A percentile compares a stretch with the other conserved stretches of the same genome.
These are phyloP conservation scores for Ceratonia siliqua DNA, from an alignment of 306 rosid species.

Conservation along the genomic window DNA sequence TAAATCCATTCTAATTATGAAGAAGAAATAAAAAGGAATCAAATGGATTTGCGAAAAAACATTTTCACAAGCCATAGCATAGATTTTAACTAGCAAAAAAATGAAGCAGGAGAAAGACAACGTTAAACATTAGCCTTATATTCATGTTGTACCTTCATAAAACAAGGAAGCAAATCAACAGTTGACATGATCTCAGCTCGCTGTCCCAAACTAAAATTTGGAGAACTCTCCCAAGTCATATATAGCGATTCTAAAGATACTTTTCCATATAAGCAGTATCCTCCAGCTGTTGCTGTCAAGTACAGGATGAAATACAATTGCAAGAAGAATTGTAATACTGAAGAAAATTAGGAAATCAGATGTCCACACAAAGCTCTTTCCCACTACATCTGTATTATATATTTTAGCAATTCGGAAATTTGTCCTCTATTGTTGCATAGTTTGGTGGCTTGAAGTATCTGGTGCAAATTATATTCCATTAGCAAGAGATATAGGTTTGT, in stretches of 20 bases:
- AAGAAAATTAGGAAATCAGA: background rate
- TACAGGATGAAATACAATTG: conserved; percentile 33
- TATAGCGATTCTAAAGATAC: conserved; percentile 64
- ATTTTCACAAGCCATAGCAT: conserved; percentile 9
- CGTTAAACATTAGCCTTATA: conserved; percentile 13
- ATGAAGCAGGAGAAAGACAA: conserved; percentile 23
- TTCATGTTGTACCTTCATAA: conserved; percentile 58
- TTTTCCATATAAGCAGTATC: conserved; percentile 65
- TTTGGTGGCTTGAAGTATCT: background rate
- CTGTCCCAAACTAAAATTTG: conserved; percentile 60
- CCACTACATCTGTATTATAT: background rate
- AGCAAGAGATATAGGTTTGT: background rate
- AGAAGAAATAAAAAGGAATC: background rate
- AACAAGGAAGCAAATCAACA: conserved; percentile 64
- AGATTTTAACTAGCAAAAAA: conserved; percentile 23
- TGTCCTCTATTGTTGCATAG: background rate
- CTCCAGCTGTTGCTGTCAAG: conserved; percentile 58
- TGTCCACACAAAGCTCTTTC: background rate
- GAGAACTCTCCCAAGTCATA: conserved; percentile 55
- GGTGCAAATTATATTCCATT: background rate
- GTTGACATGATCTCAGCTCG: conserved; percentile 59
- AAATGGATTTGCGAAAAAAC: conserved; percentile 6
- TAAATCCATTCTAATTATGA: conserved; percentile 23
- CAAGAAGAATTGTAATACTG: background rate
- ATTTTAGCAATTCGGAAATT: background rate